A percentile compares a stretch with the other conserved stretches of the same genome.
Conservation (phyloP, 2,329 filamentous ascomycete genomes). For the Neofusicoccum cordaticola region DNA sequence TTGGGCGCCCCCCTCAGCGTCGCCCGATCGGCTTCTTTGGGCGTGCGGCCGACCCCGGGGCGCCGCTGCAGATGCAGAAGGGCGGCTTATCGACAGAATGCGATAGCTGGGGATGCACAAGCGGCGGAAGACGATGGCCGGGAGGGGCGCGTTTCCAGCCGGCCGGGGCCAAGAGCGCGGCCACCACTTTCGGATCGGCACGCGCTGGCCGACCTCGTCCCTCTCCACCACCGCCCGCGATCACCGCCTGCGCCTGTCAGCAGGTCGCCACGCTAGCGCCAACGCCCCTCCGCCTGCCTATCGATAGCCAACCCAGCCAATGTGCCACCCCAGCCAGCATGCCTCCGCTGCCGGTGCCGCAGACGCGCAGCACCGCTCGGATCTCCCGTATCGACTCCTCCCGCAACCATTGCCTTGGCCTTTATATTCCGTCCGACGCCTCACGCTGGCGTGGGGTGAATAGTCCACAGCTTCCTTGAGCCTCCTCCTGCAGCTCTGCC, state of each 20-base stretch:
- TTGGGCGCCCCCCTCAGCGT: background rate
- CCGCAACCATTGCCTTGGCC: background rate
- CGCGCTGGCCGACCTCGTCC: background rate
- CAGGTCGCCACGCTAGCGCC: background rate
- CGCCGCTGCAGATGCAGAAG: background rate
- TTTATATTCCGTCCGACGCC: background rate
- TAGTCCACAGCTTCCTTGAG: background rate
- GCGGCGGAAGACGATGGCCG: background rate
- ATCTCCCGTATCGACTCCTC: background rate
- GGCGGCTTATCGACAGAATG: background rate
- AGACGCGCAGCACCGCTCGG: background rate
- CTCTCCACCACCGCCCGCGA: background rate
- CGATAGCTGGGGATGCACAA: background rate
- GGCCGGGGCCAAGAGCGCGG: background rate
- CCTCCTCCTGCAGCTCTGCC: background rate
- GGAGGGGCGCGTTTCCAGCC: background rate
- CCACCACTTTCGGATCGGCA: slow-evolving; percentile 7
- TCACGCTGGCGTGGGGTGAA: background rate
- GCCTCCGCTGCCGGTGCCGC: background rate
- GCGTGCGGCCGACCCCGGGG: background rate
- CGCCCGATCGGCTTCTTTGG: background rate
- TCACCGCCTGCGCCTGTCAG: background rate
- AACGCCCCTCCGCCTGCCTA: background rate
- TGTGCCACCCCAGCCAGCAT: background rate
- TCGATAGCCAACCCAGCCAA: background rate